Base-by-base conservation (phyloP, 2,329 filamentous ascomycete species). In the Podosphaera fusca region DNA sequence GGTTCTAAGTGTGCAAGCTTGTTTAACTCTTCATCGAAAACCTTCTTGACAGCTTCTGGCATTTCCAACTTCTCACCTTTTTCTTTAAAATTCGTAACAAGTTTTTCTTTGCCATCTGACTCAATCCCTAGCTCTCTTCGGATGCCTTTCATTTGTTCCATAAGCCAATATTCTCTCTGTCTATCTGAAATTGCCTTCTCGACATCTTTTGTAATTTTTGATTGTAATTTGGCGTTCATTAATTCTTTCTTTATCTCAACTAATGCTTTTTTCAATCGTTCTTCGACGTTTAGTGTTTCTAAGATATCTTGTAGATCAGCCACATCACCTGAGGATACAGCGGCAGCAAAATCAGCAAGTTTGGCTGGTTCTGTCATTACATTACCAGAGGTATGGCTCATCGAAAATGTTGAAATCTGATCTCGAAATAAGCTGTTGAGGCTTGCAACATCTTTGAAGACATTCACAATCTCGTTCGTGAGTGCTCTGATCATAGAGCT, bases 61-160 rank as follows among this genome's bases (percentile, higher is more conserved):
- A 98, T 98, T 2, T 89, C 88, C 54, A 98, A 75, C 68, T 94
- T 95, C 67, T 79, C 77, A 0, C 87, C 88, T 75, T 95, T 95
- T 66, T 95, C 89, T 71, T 87, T 92, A 74, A 98, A 98, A 69
- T 86, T 94, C 69, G 96, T 92, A 1, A 98, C 86, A 10, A 98
- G 76, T 72, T 96, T 96, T 67, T 98, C 92, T 71, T 96, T 98
- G 61, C 94, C 92, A 67, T 98, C 92, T 4, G 87, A 94, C 69
- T 98, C 94, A 56, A 98, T 87, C 30, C 94, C 92, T 54, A 98
- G 79, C 70, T 98, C 92, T 58, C 92, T 80, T 58, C 87, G 84
- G 66, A 98, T 98, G 33, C 89, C 92, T 74, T 96, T 96, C 89
- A 98, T 95, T 69, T 98, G 94, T 71, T 98, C 92, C 87, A 95